phyloP scores from a whole-genome alignment of 768 basidiomycete genomes.

The Tricholoma terreum region DNA sequence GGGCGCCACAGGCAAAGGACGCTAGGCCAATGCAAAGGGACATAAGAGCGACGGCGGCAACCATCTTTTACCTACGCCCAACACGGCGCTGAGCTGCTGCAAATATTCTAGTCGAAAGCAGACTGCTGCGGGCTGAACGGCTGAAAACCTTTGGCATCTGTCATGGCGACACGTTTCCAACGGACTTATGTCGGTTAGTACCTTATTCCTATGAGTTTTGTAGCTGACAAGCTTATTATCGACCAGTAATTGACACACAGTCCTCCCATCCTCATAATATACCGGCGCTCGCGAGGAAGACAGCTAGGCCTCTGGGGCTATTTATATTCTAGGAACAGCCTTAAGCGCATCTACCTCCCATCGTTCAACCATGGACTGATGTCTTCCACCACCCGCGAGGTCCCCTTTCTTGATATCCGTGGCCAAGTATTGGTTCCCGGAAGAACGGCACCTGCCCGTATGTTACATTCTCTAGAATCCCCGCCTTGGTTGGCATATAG shows the following conservation, averaged over 20 bases:
- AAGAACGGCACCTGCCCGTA: conserved; percentile 69
- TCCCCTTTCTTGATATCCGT: conserved; percentile 80
- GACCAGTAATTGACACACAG: too few species aligned
- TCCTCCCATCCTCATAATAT: too few species aligned
- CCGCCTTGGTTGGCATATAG: conserved; percentile 80
- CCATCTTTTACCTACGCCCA: conserved; percentile 22
- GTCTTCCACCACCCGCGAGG: conserved; percentile 54
- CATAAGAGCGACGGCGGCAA: conserved; percentile 49
- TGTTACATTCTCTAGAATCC: conserved; percentile 78
- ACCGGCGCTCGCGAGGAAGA: conserved; percentile 75
- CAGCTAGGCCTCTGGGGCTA: conserved; percentile 65
- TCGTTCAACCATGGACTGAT: conserved; percentile 60
- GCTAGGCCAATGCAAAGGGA: conserved; percentile 55
- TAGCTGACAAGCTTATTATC: too few species aligned
- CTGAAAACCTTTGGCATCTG: too few species aligned
- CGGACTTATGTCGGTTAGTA: too few species aligned
- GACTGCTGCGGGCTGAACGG: too few species aligned
- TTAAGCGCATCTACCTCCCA: conserved; percentile 46
- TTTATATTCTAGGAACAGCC: not conserved
- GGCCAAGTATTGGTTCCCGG: conserved; percentile 75
- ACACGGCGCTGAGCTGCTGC: not conserved
- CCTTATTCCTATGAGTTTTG: too few species aligned
- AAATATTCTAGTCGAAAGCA: too few species aligned
- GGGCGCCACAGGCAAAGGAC: conserved; percentile 67
- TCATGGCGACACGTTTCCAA: too few species aligned